Percentiles rank a stretch among this genome's conserved stretches.
Conservation (phyloP, 176 grass and related monocot genomes). For the Triticum monococcum region DNA sequence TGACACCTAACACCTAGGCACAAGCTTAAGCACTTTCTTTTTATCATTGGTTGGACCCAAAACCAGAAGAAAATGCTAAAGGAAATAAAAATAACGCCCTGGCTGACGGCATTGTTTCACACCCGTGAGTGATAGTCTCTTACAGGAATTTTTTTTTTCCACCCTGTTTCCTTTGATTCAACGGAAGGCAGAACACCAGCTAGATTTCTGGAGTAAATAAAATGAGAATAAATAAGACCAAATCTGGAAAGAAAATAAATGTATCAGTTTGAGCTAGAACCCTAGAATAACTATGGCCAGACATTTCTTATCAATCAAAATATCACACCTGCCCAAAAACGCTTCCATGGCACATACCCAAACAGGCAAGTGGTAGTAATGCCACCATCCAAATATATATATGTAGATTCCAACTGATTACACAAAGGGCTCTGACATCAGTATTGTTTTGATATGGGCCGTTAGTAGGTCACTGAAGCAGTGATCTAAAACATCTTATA, state of each 20-base stretch:
- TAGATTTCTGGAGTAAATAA: conserved; percentile 4
- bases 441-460: background rate
- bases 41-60: background rate
- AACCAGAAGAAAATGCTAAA: background rate
- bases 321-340: background rate
- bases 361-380: conserved; percentile 13
- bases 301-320: conserved; percentile 1
- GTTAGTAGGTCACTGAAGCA: background rate
- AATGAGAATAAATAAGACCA: conserved; percentile 9
- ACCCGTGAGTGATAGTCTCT: background rate
- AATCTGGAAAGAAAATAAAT: conserved; percentile 19
- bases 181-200: background rate
- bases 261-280: background rate
- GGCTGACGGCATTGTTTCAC: background rate
- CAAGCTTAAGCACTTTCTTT: background rate
- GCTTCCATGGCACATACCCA: background rate
- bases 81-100: background rate
- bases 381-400: background rate
- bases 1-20: background rate
- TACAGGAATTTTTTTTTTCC: background rate
- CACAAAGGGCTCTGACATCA: background rate
- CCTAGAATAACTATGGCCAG: conserved; percentile 6
- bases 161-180: background rate
- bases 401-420: background rate
- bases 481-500: no score